Evolutionary conservation across 163 green algal species (phyloP), one percentile per base, ranked within the genome.

Genomic region (Prototheca cutis): DNA sequence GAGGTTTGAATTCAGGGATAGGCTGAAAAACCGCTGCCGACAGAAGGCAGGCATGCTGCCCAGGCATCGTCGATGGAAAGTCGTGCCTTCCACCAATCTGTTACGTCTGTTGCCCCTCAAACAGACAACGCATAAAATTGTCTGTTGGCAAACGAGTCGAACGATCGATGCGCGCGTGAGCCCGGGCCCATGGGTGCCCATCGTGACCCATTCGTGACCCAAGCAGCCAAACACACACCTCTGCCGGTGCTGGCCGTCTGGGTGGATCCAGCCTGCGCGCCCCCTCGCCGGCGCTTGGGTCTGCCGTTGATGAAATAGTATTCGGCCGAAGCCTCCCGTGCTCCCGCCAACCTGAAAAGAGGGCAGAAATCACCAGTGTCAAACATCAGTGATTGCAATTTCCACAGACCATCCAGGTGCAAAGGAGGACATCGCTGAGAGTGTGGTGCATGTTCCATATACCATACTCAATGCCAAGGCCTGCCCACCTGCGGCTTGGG

Each of bases 291-390:
- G 10, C 66, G 53, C 62, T 74, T 74, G 58, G 66, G 66, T 6
- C 66, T 32, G 15, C 66, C 66, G 27, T 74, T 74, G 66, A 74
- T 74, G 2, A 74, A 30, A 47, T 74, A 74, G 23, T 51, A 74
- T 27, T 69, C 59, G 1, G 23, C 39, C 36, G 17, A 21, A 15
- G 13, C 36, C 36, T 45, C 13, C 36, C 36, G 1, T 45, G 13
- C 13, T 45, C 36, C 36, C 1, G 36, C 36, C 13, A 10, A 45
- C 36, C 36, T n/a, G n/a, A n/a, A n/a, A n/a, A n/a, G n/a, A n/a
- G n/a, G n/a, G n/a, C n/a, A n/a, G n/a, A n/a, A n/a, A n/a, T n/a
- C n/a, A n/a, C n/a, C n/a, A n/a, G n/a, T n/a, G n/a, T n/a, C n/a
- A n/a, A n/a, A n/a, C n/a, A n/a, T n/a, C n/a, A n/a, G n/a, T n/a